phyloP scores from a whole-genome alignment of 1,139 yeast species.

The Hansenula lynferdii region DNA sequence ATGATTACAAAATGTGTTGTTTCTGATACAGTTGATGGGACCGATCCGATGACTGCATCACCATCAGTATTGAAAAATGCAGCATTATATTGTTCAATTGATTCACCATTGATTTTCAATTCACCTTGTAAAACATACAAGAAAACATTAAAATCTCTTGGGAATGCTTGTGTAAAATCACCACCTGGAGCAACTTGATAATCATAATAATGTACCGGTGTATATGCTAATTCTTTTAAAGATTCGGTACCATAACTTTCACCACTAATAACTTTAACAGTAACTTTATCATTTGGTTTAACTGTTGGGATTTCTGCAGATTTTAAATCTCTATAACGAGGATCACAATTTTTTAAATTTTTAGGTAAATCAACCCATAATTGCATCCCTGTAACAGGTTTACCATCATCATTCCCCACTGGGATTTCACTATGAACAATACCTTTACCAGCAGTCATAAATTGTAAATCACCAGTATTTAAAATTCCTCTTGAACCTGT shows the following conservation, averaged over 20 bases:
- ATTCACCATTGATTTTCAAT: constrained; percentile 42
- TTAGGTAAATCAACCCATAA: constrained; percentile 90
- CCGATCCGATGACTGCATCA: constrained; percentile 45
- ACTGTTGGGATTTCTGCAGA: constrained; percentile 67
- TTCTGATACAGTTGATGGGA: constrained; percentile 32
- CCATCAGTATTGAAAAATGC: constrained; percentile 70
- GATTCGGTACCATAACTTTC: constrained; percentile 71
- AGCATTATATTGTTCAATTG: constrained; percentile 44
- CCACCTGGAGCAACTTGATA: constrained; percentile 67
- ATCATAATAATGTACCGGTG: constrained; percentile 78
- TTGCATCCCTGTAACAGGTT: constrained; percentile 68
- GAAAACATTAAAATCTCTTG: constrained; percentile 65
- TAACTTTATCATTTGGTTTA: constrained; percentile 62
- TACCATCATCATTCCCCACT: constrained; percentile 52
- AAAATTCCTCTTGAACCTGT: constrained; percentile 79
- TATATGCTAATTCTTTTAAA: constrained; percentile 71
- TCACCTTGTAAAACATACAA: constrained; percentile 65
- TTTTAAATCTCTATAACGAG: constrained; percentile 77
- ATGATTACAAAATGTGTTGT: constrained; percentile 52
- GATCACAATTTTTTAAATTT: constrained; percentile 59
- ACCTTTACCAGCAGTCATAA: constrained; percentile 94
- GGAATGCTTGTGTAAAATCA: constrained; percentile 54
- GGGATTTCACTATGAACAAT: constrained; percentile 88
- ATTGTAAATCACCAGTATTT: constrained; percentile 83
- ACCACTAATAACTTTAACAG: constrained; percentile 75